Conservation (phyloP, 495 filamentous ascomycete genomes). For the Penicillium dipodomyicola region DNA sequence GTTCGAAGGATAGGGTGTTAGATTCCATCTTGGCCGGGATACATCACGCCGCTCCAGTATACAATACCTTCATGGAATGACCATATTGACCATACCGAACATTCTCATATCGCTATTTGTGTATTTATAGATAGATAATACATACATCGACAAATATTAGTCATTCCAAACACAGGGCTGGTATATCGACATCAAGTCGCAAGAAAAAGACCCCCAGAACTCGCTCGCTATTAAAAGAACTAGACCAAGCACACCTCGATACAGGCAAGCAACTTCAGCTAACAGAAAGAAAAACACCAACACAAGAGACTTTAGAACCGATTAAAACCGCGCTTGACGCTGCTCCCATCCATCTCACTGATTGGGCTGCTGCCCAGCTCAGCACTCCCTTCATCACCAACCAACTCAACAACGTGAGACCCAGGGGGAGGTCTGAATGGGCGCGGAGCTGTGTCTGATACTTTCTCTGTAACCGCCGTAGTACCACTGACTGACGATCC, state of each 20-base stretch:
- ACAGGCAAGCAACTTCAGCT: background rate
- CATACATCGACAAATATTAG: background rate
- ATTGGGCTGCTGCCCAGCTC: conserved; percentile 17
- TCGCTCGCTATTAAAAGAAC: background rate
- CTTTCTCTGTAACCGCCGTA: background rate
- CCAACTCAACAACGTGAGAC: conserved; percentile 14
- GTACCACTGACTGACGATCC: conserved; percentile 2
- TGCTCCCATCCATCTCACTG: conserved; percentile 10
- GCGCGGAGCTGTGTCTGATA: background rate
- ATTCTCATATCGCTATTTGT: too few relatives aligned
- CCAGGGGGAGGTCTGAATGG: conserved; percentile 15
- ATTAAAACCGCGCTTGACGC: background rate
- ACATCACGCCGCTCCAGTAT: too few relatives aligned
- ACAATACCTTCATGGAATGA: too few relatives aligned
- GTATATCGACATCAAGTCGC: background rate
- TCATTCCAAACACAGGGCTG: background rate
- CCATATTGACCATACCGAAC: too few relatives aligned
- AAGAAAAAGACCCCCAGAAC: background rate
- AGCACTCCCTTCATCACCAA: conserved; percentile 5
- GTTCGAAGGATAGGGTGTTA: too few relatives aligned
- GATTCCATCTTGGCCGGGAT: too few relatives aligned
- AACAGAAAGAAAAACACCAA: too few relatives aligned
- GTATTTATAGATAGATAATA: background rate
- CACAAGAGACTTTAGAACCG: background rate
- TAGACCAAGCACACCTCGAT: background rate